Evolutionary conservation across 805 yeast species (phyloP).

Genomic region (Kluyveromyces wickerhamii): DNA sequence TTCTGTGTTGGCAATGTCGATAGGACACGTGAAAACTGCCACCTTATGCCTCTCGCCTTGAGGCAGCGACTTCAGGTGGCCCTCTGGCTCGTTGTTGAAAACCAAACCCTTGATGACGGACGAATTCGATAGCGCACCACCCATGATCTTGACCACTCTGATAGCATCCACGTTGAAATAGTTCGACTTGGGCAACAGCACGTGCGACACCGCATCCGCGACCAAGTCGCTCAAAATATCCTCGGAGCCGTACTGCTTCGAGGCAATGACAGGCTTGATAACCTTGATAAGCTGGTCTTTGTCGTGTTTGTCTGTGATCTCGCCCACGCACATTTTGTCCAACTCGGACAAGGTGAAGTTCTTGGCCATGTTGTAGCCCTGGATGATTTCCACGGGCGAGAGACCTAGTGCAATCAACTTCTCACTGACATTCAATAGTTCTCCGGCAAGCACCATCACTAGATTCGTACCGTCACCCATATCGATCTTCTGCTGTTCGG

Average conservation of each 20-base stretch:
- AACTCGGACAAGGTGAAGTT: constrained; percentile 62
- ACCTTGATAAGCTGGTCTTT: constrained; percentile 57
- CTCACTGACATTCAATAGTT: constrained; percentile 78
- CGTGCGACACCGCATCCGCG: constrained; percentile 73
- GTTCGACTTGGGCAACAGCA: constrained; percentile 45
- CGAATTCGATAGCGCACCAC: constrained; percentile 65
- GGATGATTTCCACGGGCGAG: constrained; percentile 85
- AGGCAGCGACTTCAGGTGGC: constrained; percentile 61
- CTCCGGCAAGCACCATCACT: constrained; percentile 90
- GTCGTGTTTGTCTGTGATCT: constrained; percentile 39
- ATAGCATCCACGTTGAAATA: constrained; percentile 85
- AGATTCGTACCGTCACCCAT: constrained; percentile 96
- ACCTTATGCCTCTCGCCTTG: constrained; percentile 58
- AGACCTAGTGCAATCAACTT: constrained; percentile 77
- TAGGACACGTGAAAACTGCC: constrained; percentile 87
- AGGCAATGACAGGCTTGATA: constrained; percentile 79
- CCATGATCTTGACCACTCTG: constrained; percentile 96
- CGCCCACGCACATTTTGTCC: constrained; percentile 55
- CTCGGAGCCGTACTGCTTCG: constrained; percentile 90
- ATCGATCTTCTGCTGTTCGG: constrained; percentile 93
- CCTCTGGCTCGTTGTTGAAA: constrained; percentile 96
- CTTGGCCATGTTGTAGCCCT: constrained; percentile 86
- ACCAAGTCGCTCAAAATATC: constrained; percentile 69
- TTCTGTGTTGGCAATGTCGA: constrained; percentile 94
- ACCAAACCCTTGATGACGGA: constrained; percentile 95